Evolutionary conservation across 139 green algal genomes (phyloP), one percentile per base, ranked within the genome.

Genomic region (Coelastrella sp.): DNA sequence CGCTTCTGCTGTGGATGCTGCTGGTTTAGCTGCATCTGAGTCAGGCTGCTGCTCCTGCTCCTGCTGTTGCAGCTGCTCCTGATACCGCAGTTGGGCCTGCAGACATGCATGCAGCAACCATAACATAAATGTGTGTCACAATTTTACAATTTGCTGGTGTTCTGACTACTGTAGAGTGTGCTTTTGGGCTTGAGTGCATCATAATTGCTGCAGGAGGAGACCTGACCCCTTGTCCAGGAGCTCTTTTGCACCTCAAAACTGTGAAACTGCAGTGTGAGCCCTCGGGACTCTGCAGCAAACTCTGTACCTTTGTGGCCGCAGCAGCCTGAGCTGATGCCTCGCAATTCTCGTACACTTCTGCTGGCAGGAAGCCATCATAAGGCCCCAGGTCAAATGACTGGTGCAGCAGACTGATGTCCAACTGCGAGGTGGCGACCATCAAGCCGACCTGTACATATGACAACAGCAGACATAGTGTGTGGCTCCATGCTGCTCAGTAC

Each of bases 321-420:
- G n/a, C 61, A 32, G 88, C 60, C 64, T 85, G 83, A 23, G 58
- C 76, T 22, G 86, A 75, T 54, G 92, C 23, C 8, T 84, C 84
- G 5, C 65, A 57, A 3, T 87, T 91, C 61, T 94, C 91, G 80
- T 96, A 96, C 74, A 90, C 73, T 3, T 95, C 93, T 59, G 88
- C 66, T 19, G 91, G 84, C 81, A 97, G 78, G 83, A 97, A 94
- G 80, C 94, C 93, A 85, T 96, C 95, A 78, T 92, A 97, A 0
- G 92, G 85, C 54, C 95, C 92, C 86, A 97, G 86, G 83, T 97
- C 93, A 90, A 96, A 96, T 3, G 91, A 91, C 22, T 94, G 87
- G 58, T 88, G 71, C 88, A 97, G 90, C 54, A 84, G 64, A 11
- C 59, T 47, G 0, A 93, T 83, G 83, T 96, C 93, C 78, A 97